phyloP scores from a whole-genome alignment of 2,329 filamentous ascomycete species.

The Colletotrichum coccodes region DNA sequence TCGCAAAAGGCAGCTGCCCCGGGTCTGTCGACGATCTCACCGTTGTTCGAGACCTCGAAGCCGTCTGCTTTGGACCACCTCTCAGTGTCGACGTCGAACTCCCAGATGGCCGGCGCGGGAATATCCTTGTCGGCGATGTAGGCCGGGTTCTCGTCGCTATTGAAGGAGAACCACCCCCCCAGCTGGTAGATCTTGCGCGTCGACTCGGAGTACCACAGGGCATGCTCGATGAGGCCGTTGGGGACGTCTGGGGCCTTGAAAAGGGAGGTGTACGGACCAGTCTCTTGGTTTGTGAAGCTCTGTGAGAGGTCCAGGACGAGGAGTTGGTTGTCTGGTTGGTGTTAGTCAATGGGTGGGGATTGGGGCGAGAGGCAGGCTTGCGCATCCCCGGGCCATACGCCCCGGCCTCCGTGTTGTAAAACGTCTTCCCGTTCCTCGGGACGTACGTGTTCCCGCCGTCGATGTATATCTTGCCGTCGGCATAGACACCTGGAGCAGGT shows the following conservation, averaged over 20 bases:
- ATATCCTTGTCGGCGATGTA: slow-evolving; percentile 22
- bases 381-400: slow-evolving; percentile 20
- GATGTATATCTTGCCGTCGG: slow-evolving; percentile 36
- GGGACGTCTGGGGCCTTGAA: slow-evolving; percentile 34
- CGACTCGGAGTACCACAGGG: slow-evolving; percentile 33
- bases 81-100: slow-evolving; percentile 17
- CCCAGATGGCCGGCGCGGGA: slow-evolving; percentile 21
- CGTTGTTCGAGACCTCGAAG: slow-evolving; percentile 23
- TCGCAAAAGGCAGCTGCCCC: slow-evolving; percentile 34
- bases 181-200: slow-evolving; percentile 36
- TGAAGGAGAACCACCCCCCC: slow-evolving; percentile 36
- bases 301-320: slow-evolving; percentile 35
- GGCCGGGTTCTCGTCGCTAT: slow-evolving; percentile 28
- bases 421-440: slow-evolving; percentile 20
- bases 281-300: slow-evolving; percentile 34
- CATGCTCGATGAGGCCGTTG: slow-evolving; percentile 34
- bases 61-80: slow-evolving; percentile 9
- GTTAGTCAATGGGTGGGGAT: neutral
- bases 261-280: slow-evolving; percentile 25
- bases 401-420: slow-evolving; percentile 21
- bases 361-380: neutral
- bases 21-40: slow-evolving; percentile 24
- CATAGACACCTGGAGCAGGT: slow-evolving; percentile 24
- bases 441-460: slow-evolving; percentile 36
- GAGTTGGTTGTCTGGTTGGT: slow-evolving; percentile 27